Base-by-base conservation (phyloP, 2,329 filamentous ascomycete genomes). In the Colletotrichum sp. region DNA sequence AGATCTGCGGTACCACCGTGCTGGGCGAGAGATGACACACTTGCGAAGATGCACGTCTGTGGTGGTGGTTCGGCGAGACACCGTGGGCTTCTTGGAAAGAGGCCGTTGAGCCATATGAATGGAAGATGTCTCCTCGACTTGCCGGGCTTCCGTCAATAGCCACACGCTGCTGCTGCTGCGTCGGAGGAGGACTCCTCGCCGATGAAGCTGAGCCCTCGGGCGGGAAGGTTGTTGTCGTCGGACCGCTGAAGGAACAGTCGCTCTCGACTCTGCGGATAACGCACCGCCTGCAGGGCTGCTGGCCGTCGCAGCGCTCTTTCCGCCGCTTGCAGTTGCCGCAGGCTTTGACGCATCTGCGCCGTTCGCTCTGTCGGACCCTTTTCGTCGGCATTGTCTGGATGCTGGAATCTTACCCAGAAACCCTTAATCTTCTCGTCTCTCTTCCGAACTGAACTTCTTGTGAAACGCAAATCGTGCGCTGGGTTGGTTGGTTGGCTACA, bases 281-380 rank as follows among this genome's bases (percentile, higher is more conserved):
- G 73, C 81, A 82, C 30, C 81, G 78, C 43, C 77, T 67, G 65
- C 81, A 82, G 10, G 81, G 81, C 59, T 77, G 78, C 7, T 68
- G 75, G 43, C 80, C 81, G 34, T 82, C 80, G 75, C 81, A 82
- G 13, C 80, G 80, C 67, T 83, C 80, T 52, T 82, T 82, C 36
- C 81, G 79, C 8, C 79, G 79, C 72, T 81, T 82, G 72, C 81
- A 82, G 65, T 67, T 81, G 18, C 63, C 55, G 71, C 81, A 82
- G 30, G 80, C 81, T 39, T 78, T 75, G 26, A 75, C 76, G 68
- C 81, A 82, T 15, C 81, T 77, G 16, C 79, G 79, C n/a, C 80
- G 78, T 52, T 81, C 79, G 34, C 72, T 75, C 32, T 74, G 43
- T 12, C 68, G 78, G n/a, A 79, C 74, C 57, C 71, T 78, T 26